Evolutionary conservation across 129 eudicot species (phyloP).

Genomic region (Logfia minima): DNA sequence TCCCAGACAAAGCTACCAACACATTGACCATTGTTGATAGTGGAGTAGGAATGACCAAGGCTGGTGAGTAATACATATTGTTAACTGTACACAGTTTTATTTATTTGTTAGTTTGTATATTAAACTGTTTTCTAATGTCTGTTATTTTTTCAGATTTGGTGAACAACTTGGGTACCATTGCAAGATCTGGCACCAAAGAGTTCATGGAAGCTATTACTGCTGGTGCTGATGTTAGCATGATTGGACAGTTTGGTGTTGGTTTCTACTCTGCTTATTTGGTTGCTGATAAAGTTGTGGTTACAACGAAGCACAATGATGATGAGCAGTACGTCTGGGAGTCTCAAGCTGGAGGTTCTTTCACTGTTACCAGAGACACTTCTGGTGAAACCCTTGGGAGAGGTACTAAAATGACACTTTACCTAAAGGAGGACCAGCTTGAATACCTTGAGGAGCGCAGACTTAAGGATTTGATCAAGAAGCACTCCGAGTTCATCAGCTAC

Average conservation of each 20-base stretch:
- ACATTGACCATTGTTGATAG: conserved; percentile 78
- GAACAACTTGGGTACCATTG: conserved; percentile 89
- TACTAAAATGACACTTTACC: conserved; percentile 58
- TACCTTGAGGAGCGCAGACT: conserved; percentile 83
- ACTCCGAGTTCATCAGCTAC: conserved; percentile 84
- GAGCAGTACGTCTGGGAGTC: conserved; percentile 91
- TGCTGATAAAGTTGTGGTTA: conserved; percentile 80
- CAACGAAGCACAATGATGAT: conserved; percentile 84
- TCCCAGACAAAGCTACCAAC: conserved; percentile 81
- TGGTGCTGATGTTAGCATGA: conserved; percentile 96
- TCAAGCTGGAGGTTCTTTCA: conserved; percentile 88
- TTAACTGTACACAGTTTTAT: not conserved
- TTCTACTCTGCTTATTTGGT: conserved; percentile 89
- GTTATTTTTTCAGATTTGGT: conserved; percentile 57
- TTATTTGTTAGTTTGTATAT: not conserved
- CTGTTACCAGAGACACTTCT: conserved; percentile 71
- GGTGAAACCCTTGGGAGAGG: conserved; percentile 86
- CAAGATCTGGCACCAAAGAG: conserved; percentile 84
- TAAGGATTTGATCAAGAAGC: conserved; percentile 80
- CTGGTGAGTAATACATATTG: conserved; percentile 49
- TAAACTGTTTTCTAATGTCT: not conserved
- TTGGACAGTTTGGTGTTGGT: conserved; percentile 94
- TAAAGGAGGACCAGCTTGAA: conserved; percentile 80
- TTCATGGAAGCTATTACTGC: conserved; percentile 93
- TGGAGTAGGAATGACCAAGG: conserved; percentile 94